Percentiles rank a stretch among this genome's conserved stretches.
These are phyloP conservation scores for Ilyonectria destructans DNA, from an alignment of 2,329 filamentous ascomycete species.

Conservation along the genomic window DNA sequence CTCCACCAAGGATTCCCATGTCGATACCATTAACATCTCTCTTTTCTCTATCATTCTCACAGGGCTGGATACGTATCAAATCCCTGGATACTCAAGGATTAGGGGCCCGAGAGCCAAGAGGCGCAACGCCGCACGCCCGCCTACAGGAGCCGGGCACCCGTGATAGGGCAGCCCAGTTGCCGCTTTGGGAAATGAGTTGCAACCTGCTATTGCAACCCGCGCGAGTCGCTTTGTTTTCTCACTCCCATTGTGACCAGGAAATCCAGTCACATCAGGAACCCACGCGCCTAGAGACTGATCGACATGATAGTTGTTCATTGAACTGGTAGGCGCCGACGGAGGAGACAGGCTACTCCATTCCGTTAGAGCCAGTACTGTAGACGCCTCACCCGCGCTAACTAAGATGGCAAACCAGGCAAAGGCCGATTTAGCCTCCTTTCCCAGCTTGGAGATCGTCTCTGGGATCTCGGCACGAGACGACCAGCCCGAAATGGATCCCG, in stretches of 20 bases:
- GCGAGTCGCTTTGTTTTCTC: neutral
- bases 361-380: neutral
- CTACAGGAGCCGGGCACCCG: constrained; percentile 20
- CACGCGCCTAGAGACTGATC: no score
- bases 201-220: neutral
- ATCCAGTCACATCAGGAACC: neutral
- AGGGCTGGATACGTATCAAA: neutral
- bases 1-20: neutral
- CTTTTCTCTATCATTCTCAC: neutral
- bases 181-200: constrained; percentile 22
- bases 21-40: neutral
- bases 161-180: constrained; percentile 17
- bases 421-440: neutral
- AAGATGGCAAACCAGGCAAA: neutral
- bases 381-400: neutral
- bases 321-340: no score
- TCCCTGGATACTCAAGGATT: neutral
- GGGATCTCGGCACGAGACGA: constrained; percentile 14
- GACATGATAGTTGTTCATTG: no score
- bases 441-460: neutral
- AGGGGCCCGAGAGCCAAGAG: constrained; percentile 14
- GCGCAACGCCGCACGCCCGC: constrained; percentile 36
- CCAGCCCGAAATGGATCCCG: neutral
- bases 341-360: no score
- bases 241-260: no score